These are phyloP conservation scores for Simmondsia chinensis DNA, from an alignment of 148 eudicot genomes.

Conservation along the genomic window DNA sequence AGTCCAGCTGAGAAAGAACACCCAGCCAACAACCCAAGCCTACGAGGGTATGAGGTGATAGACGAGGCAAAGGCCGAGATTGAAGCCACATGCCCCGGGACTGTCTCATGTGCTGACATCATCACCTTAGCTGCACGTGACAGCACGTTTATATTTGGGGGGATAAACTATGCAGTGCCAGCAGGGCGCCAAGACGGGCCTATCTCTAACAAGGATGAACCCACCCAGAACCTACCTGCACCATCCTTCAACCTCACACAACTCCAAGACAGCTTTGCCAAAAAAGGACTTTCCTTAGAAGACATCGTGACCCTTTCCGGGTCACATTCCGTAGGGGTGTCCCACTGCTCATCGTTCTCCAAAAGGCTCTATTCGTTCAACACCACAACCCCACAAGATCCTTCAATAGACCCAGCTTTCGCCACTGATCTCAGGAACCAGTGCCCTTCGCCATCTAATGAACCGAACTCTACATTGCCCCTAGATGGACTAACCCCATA, in stretches of 20 bases:
- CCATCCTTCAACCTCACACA: constrained; percentile 10
- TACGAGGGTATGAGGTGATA: constrained; percentile 34
- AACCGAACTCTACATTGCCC: constrained; percentile 1
- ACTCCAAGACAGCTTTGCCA: constrained; percentile 17
- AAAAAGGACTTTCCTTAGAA: constrained; percentile 19
- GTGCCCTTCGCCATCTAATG: constrained; percentile 8
- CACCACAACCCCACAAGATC: constrained; percentile 8
- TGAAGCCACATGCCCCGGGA: constrained; percentile 22
- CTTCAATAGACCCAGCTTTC: constrained; percentile 8
- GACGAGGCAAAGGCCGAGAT: constrained; percentile 26
- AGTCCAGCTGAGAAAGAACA: constrained; percentile 13
- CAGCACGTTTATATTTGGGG: constrained; percentile 16
- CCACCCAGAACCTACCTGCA: constrained; percentile 16
- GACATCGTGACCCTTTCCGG: constrained; percentile 46
- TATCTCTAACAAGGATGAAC: constrained; percentile 18
- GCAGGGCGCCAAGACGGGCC: constrained; percentile 37
- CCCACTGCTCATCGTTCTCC: constrained; percentile 23
- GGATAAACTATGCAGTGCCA: constrained; percentile 19
- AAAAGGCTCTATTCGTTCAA: constrained; percentile 20
- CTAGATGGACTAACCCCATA: constrained; percentile 20
- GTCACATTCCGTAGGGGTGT: constrained; percentile 32
- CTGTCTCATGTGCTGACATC: constrained; percentile 33
- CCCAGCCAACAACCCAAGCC: constrained; percentile 12
- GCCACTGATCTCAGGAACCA: constrained; percentile 6
- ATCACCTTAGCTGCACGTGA: constrained; percentile 47